Conservation (phyloP, 352 stramenopile genomes). For the Pythium aphanidermatum region DNA sequence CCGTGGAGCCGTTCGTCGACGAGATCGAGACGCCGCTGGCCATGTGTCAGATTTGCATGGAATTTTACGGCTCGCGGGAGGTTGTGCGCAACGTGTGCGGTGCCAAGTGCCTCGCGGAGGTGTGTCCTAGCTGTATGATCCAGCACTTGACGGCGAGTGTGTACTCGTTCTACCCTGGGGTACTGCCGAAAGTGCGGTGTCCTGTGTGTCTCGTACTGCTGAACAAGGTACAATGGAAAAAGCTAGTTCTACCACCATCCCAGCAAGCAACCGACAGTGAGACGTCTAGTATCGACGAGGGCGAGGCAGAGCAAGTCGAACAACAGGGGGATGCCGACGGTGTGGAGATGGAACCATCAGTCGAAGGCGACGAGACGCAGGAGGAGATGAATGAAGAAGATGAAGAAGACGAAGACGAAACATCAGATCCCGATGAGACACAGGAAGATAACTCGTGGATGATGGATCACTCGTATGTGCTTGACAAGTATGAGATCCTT, state of each 20-base stretch:
- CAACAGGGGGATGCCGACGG: neutral
- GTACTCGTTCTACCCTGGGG: slow-evolving; percentile 52
- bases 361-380: neutral
- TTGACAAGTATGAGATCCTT: slow-evolving; percentile 53
- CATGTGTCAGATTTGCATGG: slow-evolving; percentile 59
- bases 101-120: slow-evolving; percentile 27
- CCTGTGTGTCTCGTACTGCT: slow-evolving; percentile 48
- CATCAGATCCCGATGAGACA: neutral
- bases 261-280: neutral
- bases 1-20: neutral
- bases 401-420: neutral
- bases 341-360: neutral
- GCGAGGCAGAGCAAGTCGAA: neutral
- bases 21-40: slow-evolving; percentile 19
- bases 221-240: slow-evolving; percentile 43
- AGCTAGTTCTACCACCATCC: slow-evolving; percentile 25
- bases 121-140: slow-evolving; percentile 43
- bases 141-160: slow-evolving; percentile 42
- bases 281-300: neutral
- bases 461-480: slow-evolving; percentile 35
- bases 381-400: slow-evolving; percentile 11
- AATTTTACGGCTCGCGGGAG: slow-evolving; percentile 26
- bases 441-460: slow-evolving; percentile 2
- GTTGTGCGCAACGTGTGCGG: slow-evolving; percentile 35
- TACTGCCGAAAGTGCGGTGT: slow-evolving; percentile 62